Evolutionary conservation across 2,329 filamentous ascomycete genomes (phyloP), one percentile per base, ranked within the genome.

Genomic region (Claviceps humidiphila): DNA sequence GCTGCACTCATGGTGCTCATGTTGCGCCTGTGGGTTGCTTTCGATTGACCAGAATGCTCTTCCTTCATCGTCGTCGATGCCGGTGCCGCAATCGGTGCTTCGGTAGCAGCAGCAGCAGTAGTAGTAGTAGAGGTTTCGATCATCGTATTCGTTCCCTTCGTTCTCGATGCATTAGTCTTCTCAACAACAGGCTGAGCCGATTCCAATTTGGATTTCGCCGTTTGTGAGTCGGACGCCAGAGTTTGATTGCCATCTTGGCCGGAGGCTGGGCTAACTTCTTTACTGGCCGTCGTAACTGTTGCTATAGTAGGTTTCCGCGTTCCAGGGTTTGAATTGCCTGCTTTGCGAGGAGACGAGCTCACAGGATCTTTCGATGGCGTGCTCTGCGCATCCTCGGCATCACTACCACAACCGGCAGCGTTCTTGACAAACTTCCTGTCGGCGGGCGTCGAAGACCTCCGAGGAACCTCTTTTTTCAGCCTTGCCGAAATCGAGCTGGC

Each of bases 1-100:
- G 51, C 50, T 57, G 54, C 51, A 58, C 69, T 73, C 6, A 66
- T 62, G n/a, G 65, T 60, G 59, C 69, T 73, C 2, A 59, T 59
- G 30, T 73, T 65, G 44, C 72, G 67, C 48, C 59, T 69, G 55
- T 70, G 63, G 16, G 54, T 53, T 11, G 53, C 54, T 42, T 53
- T 53, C 37, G 53, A 38, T 14, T 46, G 47, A 11, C 50, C 52
- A 22, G 57, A 53, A n/a, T 50, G 22, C 1, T 38, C 44, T 14
- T 49, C 47, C 16, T 49, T 45, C 24, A 39, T 26, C 13, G 20
- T 16, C 20, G 22, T 24, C 22, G 42, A 11, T 22, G 42, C 5
- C 20, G 20, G 13, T 13, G 11, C 11, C 20, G 11, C 42, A 11
- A 22, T 13, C 11, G 42, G 1, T 14, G 16, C 26, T 16, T 26